phyloP scores from a whole-genome alignment of 169 alveolate genomes.

The Eimeria mitis region DNA sequence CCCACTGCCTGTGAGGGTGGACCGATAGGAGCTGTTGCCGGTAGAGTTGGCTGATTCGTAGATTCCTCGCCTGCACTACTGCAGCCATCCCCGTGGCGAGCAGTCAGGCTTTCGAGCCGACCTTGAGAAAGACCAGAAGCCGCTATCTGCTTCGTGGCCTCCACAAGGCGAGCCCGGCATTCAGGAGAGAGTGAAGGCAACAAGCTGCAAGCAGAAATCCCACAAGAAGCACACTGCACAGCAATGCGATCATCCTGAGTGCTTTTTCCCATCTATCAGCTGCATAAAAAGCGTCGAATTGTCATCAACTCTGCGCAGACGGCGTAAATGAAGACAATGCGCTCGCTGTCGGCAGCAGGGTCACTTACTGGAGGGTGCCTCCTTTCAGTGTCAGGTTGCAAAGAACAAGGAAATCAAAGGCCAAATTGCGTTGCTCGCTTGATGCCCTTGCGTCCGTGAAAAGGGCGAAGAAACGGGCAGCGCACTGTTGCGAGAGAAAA shows the following conservation, averaged over 20 bases:
- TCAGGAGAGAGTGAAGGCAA: slow-evolving; percentile 60
- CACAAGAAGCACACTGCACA: not conserved
- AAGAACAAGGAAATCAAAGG: slow-evolving; percentile 65
- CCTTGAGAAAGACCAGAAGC: slow-evolving; percentile 58
- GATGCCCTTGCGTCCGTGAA: slow-evolving; percentile 59
- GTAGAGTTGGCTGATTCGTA: slow-evolving; percentile 8
- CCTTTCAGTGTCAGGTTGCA: slow-evolving; percentile 69
- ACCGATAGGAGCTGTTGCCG: not conserved
- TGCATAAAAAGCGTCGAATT: not conserved
- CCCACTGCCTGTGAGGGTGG: slow-evolving; percentile 35
- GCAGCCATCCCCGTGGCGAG: slow-evolving; percentile 44
- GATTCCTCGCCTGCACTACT: slow-evolving; percentile 56
- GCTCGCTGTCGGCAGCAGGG: not conserved
- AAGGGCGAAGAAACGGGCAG: slow-evolving; percentile 63
- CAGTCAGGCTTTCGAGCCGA: slow-evolving; percentile 42
- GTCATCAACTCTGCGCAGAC: not conserved
- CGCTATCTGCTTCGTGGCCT: slow-evolving; percentile 52
- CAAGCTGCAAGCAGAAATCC: slow-evolving; percentile 47
- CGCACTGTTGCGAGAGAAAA: slow-evolving; percentile 67
- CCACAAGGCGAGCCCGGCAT: slow-evolving; percentile 71
- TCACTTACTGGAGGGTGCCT: slow-evolving; percentile 63
- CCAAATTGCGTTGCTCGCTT: slow-evolving; percentile 44
- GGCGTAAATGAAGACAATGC: not conserved
- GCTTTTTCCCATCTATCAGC: not conserved
- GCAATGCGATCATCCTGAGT: not conserved